A percentile compares a stretch with the other conserved stretches of the same genome.
These are phyloP conservation scores for Huntiella moniliformis DNA, from an alignment of 2,329 filamentous ascomycete species.

Conservation along the genomic window DNA sequence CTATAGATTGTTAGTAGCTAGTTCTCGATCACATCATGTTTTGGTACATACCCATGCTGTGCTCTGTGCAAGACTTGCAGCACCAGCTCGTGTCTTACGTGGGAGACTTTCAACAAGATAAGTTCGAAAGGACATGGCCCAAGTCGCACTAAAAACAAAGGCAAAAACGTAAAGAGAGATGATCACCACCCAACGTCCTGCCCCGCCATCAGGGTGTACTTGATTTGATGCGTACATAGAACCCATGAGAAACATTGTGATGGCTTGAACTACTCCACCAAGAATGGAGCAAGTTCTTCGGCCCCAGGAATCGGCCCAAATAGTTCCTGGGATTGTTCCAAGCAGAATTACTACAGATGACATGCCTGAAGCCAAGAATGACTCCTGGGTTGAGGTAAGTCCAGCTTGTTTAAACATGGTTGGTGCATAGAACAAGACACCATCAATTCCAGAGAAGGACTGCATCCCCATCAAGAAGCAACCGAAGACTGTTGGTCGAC, in stretches of 20 bases:
- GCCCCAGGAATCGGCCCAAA: slow-evolving; percentile 38
- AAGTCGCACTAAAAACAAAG: slow-evolving; percentile 26
- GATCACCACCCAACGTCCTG: slow-evolving; percentile 31
- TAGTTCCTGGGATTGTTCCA: slow-evolving; percentile 32
- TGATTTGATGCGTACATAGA: slow-evolving; percentile 27
- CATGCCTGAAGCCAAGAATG: slow-evolving; percentile 39
- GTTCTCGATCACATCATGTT: not conserved
- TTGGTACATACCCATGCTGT: slow-evolving; percentile 28
- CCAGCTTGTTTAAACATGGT: slow-evolving; percentile 41
- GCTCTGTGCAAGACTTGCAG: slow-evolving; percentile 33
- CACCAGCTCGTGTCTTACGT: slow-evolving; percentile 32
- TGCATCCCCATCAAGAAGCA: slow-evolving; percentile 40
- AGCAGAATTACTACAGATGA: slow-evolving; percentile 37
- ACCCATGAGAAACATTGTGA: slow-evolving; percentile 34
- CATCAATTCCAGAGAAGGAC: slow-evolving; percentile 42
- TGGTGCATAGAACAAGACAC: slow-evolving; percentile 42
- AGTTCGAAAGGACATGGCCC: slow-evolving; percentile 34
- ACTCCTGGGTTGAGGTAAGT: slow-evolving; percentile 30
- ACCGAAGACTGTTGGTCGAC: slow-evolving; percentile 29
- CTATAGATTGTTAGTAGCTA: slow-evolving; percentile 13
- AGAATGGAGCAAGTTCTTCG: slow-evolving; percentile 32
- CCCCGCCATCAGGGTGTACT: slow-evolving; percentile 20
- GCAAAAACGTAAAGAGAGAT: slow-evolving; percentile 31
- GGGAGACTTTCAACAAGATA: slow-evolving; percentile 39
- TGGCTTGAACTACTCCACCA: slow-evolving; percentile 31